Conservation (phyloP, 139 green algal species). For the Micromonas pusilla region DNA sequence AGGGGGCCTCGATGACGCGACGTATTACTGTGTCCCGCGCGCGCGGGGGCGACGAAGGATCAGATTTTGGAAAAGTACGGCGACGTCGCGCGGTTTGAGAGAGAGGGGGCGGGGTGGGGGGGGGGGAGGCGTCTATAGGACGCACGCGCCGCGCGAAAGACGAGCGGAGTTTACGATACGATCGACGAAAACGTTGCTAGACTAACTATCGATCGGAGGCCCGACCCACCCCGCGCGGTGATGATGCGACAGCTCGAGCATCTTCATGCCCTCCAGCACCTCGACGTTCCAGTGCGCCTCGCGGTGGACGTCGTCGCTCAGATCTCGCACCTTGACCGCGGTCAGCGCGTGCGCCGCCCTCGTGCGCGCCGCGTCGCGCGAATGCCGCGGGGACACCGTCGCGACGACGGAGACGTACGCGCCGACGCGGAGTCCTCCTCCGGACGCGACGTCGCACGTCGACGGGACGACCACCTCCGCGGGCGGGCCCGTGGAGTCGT, state of each 20-base stretch:
- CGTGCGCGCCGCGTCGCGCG: background rate
- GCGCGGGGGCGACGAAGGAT: too few relatives aligned
- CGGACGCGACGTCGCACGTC: background rate
- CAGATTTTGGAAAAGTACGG: too few relatives aligned
- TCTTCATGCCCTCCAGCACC: background rate
- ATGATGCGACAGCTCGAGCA: background rate
- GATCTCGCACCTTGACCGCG: background rate
- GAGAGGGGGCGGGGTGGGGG: too few relatives aligned
- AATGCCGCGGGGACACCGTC: too few relatives aligned
- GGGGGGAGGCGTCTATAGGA: too few relatives aligned
- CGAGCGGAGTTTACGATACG: too few relatives aligned
- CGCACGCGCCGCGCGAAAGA: too few relatives aligned
- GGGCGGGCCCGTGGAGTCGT: background rate
- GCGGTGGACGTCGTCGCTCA: background rate
- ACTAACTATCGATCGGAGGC: too few relatives aligned
- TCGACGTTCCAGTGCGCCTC: background rate
- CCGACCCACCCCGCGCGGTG: background rate
- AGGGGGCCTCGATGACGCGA: background rate
- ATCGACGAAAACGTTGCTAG: too few relatives aligned
- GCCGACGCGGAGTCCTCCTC: background rate
- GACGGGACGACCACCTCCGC: background rate
- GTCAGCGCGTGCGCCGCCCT: background rate
- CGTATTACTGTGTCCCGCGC: too few relatives aligned
- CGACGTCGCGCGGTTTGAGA: too few relatives aligned
- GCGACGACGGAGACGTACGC: background rate